These are phyloP conservation scores for Eucalyptus cloeziana DNA, from an alignment of 345 rosid genomes.

Conservation along the genomic window DNA sequence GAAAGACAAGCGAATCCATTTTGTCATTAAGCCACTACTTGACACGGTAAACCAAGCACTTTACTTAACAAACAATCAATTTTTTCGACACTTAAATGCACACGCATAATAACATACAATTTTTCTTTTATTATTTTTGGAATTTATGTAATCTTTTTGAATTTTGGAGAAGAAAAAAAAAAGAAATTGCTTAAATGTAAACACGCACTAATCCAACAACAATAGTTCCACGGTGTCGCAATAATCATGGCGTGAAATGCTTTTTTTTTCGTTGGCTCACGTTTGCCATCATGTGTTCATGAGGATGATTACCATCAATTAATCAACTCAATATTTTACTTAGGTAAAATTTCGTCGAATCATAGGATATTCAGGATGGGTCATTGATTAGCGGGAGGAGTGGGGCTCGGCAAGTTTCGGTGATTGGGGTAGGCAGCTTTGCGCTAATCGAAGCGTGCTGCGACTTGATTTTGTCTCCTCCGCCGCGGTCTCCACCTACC, in stretches of 20 bases:
- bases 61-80: neutral
- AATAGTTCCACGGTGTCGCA: neutral
- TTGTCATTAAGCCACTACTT: neutral
- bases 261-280: neutral
- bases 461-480: neutral
- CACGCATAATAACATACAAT: fast-evolving
- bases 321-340: neutral
- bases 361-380: neutral
- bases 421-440: neutral
- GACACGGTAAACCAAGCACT: neutral
- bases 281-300: neutral
- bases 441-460: neutral
- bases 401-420: neutral
- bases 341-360: neutral
- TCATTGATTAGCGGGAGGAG: neutral
- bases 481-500: neutral
- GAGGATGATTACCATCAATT: neutral
- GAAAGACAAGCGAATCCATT: neutral
- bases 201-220: neutral
- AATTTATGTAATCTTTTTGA: neutral
- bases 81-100: neutral
- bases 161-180: neutral
- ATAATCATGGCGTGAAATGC: neutral
- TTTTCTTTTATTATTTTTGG: neutral
- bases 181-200: neutral